Conservation (phyloP, 1,284 basidiomycete genomes). For the Melanopsichium pennsylvanicum region DNA sequence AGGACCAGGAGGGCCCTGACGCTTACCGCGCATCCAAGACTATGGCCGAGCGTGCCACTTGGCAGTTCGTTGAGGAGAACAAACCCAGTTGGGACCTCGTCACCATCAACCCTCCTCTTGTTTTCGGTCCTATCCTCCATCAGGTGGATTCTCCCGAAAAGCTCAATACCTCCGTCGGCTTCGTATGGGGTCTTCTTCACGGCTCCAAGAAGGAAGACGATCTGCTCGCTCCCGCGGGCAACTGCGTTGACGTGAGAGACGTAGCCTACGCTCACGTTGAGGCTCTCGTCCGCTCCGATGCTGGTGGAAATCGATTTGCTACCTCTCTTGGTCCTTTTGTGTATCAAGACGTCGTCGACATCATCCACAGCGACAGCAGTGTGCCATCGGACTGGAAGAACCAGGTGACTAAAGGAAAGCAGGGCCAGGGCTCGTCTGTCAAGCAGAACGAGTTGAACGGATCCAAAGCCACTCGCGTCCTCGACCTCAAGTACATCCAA, state of each 20-base stretch:
- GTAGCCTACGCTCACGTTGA: constrained; percentile 72
- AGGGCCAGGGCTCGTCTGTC: constrained; percentile 35
- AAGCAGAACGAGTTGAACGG: constrained; percentile 57
- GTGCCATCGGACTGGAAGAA: constrained; percentile 52
- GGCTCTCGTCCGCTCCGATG: constrained; percentile 71
- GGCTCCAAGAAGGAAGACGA: constrained; percentile 66
- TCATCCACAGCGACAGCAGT: constrained; percentile 45
- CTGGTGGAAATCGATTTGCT: constrained; percentile 72
- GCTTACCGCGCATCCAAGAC: constrained; percentile 72
- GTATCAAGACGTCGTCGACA: constrained; percentile 49
- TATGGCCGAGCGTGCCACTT: constrained; percentile 72
- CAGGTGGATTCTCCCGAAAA: constrained; percentile 68
- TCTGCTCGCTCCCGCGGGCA: constrained; percentile 59
- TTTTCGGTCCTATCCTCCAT: constrained; percentile 70
- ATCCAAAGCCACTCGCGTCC: constrained; percentile 68
- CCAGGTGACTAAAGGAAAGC: constrained; percentile 49
- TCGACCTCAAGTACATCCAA: constrained; percentile 69
- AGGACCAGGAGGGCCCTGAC: constrained; percentile 66
- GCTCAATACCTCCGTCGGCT: constrained; percentile 71
- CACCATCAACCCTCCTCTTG: constrained; percentile 53
- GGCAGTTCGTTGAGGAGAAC: constrained; percentile 61
- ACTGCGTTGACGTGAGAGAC: constrained; percentile 74
- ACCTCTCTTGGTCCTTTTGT: constrained; percentile 49
- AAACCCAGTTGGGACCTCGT: constrained; percentile 45
- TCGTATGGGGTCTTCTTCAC: constrained; percentile 66